These are phyloP conservation scores for Coniochaeta hoffmannii DNA, from an alignment of 2,329 filamentous ascomycete species.

Conservation along the genomic window DNA sequence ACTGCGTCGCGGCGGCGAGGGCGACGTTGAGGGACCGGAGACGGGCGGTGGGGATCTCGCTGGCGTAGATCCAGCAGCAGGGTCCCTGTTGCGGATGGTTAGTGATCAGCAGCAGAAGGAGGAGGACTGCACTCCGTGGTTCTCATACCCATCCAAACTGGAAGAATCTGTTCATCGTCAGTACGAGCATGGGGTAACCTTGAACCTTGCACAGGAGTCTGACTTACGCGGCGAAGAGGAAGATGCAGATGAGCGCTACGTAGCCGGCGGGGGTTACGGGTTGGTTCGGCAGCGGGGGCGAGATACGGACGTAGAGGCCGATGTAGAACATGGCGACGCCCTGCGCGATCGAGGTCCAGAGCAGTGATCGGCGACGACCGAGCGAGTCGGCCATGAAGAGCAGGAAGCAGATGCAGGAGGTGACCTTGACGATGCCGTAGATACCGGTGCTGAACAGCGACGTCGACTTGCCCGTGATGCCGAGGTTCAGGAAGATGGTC, in stretches of 20 bases:
- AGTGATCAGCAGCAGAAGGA: constrained; percentile 25
- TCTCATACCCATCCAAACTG: constrained; percentile 4
- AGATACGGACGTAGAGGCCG: constrained; percentile 54
- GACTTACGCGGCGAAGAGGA: constrained; percentile 45
- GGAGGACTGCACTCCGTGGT: not conserved
- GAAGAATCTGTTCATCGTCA: constrained; percentile 5
- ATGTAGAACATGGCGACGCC: constrained; percentile 58
- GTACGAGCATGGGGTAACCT: no score
- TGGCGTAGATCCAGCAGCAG: constrained; percentile 48
- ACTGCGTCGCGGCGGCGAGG: constrained; percentile 58
- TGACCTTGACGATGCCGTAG: constrained; percentile 56
- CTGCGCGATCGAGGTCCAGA: constrained; percentile 56
- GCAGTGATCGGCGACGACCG: constrained; percentile 44
- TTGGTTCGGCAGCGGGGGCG: constrained; percentile 39
- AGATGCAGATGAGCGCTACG: constrained; percentile 57
- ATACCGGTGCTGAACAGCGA: constrained; percentile 55
- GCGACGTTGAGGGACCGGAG: constrained; percentile 57
- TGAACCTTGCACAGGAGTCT: not conserved
- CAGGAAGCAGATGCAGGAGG: constrained; percentile 49
- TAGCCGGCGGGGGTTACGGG: constrained; percentile 54
- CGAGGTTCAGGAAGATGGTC: constrained; percentile 25
- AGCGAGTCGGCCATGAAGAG: constrained; percentile 55
- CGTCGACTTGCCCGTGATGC: constrained; percentile 35
- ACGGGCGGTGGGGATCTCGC: constrained; percentile 56
- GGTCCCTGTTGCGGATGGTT: constrained; percentile 55